Evolutionary conservation across 2,329 filamentous ascomycete genomes (phyloP), one percentile per base, ranked within the genome.

Genomic region (Trichothecium sympodiale): DNA sequence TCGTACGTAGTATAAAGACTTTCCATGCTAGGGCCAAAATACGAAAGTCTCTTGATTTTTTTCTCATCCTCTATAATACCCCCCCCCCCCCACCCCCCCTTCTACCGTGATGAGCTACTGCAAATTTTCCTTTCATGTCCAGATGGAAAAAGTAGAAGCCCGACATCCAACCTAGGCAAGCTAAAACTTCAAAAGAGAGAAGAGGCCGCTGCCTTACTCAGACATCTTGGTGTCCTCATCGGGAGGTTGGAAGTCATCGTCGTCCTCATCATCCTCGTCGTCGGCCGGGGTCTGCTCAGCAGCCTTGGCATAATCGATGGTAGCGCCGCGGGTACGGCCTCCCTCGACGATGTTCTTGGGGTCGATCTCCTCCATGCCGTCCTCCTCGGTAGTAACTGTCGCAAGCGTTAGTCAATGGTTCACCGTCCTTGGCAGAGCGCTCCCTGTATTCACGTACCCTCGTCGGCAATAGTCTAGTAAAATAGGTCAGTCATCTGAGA

Each of bases 221-320:
- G 56, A 54, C 81, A 86, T 86, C 61, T 78, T 75, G 44, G 83
- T 80, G 41, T 79, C 76, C 43, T 78, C 69, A 36, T 71, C 71
- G 28, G 71, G 56, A 34, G 74, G 75, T 53, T 79, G 65, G 55
- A 80, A 80, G 49, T 70, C 81, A 40, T 83, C 80, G 31, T 83
- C 83, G 0, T 91, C 83, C 31, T 87, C 85, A 20, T 89, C 80
- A 12, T 85, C 83, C 5, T 88, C 83, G 7, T 83, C 79, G n/a
- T 77, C 74, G 44, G 69, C 74, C 32, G 74, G 77, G 49, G 83
- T 74, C 60, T 94, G 78, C 61, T 83, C 71, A 17, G 85, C 86
- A 15, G 88, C 88, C 67, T 94, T 87, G 52, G 83, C 82, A 63
- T 85, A 96, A 70, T 96, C 85, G 57, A 96, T 95, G 53, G 79